These are phyloP conservation scores for Prunella vulgaris DNA, from an alignment of 257 asterid genomes.

Conservation along the genomic window DNA sequence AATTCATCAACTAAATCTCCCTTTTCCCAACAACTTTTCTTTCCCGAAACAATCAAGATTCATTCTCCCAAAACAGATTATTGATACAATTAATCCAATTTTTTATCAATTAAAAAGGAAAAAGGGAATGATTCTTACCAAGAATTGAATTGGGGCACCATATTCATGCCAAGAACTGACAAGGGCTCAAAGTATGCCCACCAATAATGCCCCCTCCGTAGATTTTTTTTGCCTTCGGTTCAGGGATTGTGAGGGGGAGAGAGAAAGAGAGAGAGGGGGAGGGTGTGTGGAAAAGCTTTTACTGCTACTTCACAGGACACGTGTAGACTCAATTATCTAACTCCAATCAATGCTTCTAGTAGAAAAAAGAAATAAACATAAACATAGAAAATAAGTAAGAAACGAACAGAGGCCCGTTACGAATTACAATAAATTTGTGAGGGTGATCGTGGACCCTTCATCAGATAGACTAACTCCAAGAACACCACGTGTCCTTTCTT, in stretches of 20 bases:
- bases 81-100: not conserved
- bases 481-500: conserved; percentile 51
- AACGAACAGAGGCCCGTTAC: not conserved
- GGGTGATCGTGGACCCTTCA: conserved; percentile 35
- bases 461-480: conserved; percentile 33
- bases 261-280: conserved; percentile 24
- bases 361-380: conserved; percentile 15
- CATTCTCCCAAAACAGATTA: conserved; percentile 31
- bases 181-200: conserved; percentile 2
- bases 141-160: conserved; percentile 24
- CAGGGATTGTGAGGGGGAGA: conserved; percentile 14
- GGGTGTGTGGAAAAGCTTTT: conserved; percentile 41
- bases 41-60: conserved; percentile 29
- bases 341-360: conserved; percentile 60
- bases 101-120: not conserved
- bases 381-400: not conserved
- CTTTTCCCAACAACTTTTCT: conserved; percentile 24
- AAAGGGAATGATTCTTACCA: conserved; percentile 38
- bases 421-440: conserved; percentile 3
- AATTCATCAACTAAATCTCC: conserved; percentile 11
- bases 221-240: conserved; percentile 14
- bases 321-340: conserved; percentile 75
- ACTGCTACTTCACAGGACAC: conserved; percentile 51
- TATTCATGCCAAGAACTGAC: conserved; percentile 26
- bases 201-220: conserved; percentile 23